Evolutionary conservation across 2,329 filamentous ascomycete genomes (phyloP).

Genomic region (Colletotrichum gloeosporioides): DNA sequence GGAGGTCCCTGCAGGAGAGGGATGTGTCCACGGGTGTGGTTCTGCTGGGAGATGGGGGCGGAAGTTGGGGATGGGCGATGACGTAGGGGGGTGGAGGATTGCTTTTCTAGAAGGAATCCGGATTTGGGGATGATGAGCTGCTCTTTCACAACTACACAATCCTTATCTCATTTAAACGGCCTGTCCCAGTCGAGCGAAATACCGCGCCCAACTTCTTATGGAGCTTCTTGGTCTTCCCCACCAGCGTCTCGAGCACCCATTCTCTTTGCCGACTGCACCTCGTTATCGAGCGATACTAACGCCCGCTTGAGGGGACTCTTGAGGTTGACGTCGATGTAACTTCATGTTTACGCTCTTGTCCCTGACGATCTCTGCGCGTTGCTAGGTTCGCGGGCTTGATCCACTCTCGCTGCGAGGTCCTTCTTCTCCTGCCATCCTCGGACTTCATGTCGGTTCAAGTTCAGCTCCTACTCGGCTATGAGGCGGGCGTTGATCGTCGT

Average conservation of each 20-base stretch:
- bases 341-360: background rate
- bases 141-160: background rate
- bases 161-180: too few species aligned
- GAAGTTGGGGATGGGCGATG: background rate
- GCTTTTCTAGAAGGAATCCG: background rate
- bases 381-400: fast-evolving
- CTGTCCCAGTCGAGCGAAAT: background rate
- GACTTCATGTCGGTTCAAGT: background rate
- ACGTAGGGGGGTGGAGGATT: background rate
- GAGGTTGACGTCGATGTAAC: background rate
- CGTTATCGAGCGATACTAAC: fast-evolving
- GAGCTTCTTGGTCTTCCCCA: fast-evolving
- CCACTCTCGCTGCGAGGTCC: background rate
- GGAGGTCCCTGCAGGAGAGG: background rate
- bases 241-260: background rate
- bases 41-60: background rate
- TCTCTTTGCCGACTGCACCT: background rate
- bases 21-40: background rate
- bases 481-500: too few species aligned
- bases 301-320: background rate
- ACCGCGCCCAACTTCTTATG: fast-evolving
- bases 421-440: background rate
- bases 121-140: background rate
- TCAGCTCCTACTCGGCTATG: too few species aligned
- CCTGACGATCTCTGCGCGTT: background rate